Evolutionary conservation across 768 basidiomycete genomes (phyloP), one percentile per base, ranked within the genome.

Genomic region (Megacollybia marginata): DNA sequence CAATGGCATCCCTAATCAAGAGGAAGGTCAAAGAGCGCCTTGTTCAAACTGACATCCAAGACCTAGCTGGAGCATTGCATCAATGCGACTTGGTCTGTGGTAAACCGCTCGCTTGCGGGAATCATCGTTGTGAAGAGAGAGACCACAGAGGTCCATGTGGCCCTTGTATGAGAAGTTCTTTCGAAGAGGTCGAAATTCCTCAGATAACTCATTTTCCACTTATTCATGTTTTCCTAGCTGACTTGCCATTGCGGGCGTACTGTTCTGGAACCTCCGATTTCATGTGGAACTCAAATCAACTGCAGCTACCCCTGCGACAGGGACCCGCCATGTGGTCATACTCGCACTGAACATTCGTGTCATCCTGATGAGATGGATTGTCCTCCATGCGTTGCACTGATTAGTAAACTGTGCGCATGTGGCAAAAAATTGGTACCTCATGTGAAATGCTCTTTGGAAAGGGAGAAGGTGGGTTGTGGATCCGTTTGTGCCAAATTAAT

Each of bases 91-190:
- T 92, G 2, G 72, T 83, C 0, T 95, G 92, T 54, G 83, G 80
- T 12, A 88, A 85, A 61, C 57, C 73, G 56, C 71, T 94, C 23
- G 67, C 64, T 44, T 92, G 92, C 54, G 90, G 90, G 1, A 79
- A 85, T 45, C 92, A 94, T 61, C 69, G 64, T 5, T 99, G 95
- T 61, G 82, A 86, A 52, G 74, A 75, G 58, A 70, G 73, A 36
- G 95, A 98, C 61, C 95, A 99, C 64, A 78, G 72, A 51, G 91
- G 92, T 0, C 66, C 75, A 0, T 99, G 96, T 62, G 82, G 78
- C 1, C 75, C 83, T 18, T 99, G 96, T 65, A 69, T 95, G 46
- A 77, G 83, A 62, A 92, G 92, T 42, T 85, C 85, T 1, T 99
- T 94, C 57, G 93, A 97, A 38, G 96, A 99, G 80, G 85, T 85